Evolutionary conservation across 2,329 filamentous ascomycete genomes (phyloP).

Genomic region (Albophoma yamanashiensis): DNA sequence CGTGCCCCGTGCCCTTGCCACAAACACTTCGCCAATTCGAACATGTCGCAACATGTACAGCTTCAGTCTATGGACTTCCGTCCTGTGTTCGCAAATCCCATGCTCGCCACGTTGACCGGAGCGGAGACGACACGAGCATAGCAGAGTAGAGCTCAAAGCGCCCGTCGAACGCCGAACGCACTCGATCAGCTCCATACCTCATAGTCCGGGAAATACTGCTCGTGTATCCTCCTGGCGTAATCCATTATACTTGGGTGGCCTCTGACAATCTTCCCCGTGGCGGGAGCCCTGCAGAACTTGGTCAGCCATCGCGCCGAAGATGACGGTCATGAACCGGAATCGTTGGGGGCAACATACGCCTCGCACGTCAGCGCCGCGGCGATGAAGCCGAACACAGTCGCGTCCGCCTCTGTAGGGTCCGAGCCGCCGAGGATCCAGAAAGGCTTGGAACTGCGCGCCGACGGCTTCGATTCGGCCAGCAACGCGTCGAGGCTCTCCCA

Average conservation of each 20-base stretch:
- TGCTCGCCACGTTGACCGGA: neutral
- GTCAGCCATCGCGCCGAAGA: neutral
- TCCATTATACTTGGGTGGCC: slow-evolving; percentile 38
- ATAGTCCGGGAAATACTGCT: slow-evolving; percentile 48
- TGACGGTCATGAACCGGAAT: neutral
- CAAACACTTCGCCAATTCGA: neutral
- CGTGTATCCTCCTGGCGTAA: slow-evolving; percentile 46
- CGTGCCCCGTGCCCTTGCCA: neutral
- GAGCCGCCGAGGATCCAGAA: slow-evolving; percentile 49
- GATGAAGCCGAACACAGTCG: slow-evolving; percentile 44
- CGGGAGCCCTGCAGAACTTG: slow-evolving; percentile 18
- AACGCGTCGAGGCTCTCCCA: slow-evolving; percentile 41
- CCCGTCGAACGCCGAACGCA: neutral
- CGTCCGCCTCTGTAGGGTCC: slow-evolving; percentile 45
- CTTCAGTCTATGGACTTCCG: neutral
- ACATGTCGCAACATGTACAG: neutral
- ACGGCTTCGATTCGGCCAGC: slow-evolving; percentile 24
- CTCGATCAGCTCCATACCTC: slow-evolving; percentile 19
- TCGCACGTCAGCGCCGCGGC: slow-evolving; percentile 37
- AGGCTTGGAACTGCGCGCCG: slow-evolving; percentile 15
- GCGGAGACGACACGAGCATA: neutral
- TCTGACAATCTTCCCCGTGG: slow-evolving; percentile 31
- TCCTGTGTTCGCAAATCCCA: neutral
- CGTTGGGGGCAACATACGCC: slow-evolving; percentile 31
- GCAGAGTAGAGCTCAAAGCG: neutral